These are phyloP conservation scores for Gastrolobium bilobum DNA, from an alignment of 306 rosid species.

Conservation along the genomic window DNA sequence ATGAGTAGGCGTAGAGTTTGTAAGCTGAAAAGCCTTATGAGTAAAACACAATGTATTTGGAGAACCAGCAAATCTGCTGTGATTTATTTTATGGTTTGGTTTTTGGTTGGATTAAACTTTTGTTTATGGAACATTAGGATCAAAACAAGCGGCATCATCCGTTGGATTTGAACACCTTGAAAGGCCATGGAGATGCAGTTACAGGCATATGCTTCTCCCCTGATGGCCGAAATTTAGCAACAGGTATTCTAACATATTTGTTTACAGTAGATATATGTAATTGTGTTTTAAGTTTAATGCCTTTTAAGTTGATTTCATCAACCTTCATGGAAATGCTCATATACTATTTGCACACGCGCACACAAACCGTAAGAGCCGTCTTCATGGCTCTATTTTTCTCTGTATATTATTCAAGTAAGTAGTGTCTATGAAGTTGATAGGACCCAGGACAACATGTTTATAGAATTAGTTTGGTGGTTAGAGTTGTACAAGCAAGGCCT, in stretches of 20 bases:
- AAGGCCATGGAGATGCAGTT: conserved; percentile 95
- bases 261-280: not conserved
- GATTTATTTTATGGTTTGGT: conserved; percentile 1
- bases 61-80: not conserved
- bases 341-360: not conserved
- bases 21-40: not conserved
- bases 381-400: not conserved
- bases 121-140: conserved; percentile 64
- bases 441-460: too few species aligned
- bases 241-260: conserved; percentile 61
- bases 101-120: conserved; percentile 37
- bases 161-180: conserved; percentile 94
- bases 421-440: not conserved
- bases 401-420: not conserved
- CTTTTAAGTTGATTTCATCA: conserved; percentile 18
- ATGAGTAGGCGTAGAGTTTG: conserved; percentile 9
- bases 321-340: conserved; percentile 14
- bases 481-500: too few species aligned
- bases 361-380: not conserved
- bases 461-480: too few species aligned
- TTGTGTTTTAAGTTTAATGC: not conserved
- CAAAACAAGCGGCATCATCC: conserved; percentile 94
- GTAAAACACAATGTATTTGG: not conserved
- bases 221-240: conserved; percentile 79
- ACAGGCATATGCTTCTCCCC: conserved; percentile 85